phyloP scores from a whole-genome alignment of 2,329 filamentous ascomycete genomes.

The Calonectria hawksworthii region DNA sequence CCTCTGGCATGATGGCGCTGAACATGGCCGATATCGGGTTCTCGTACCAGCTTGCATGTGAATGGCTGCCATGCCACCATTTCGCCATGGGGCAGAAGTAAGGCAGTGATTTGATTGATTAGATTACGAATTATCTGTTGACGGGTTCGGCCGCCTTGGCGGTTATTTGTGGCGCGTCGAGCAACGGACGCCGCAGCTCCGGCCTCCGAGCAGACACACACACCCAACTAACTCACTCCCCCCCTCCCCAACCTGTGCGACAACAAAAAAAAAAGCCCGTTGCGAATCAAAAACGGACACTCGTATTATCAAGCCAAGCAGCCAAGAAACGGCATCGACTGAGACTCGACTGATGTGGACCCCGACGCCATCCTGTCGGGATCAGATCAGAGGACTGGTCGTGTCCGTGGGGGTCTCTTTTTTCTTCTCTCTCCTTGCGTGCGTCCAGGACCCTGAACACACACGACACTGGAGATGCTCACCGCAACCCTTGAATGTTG shows the following conservation, averaged over 20 bases:
- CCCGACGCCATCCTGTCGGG: not conserved
- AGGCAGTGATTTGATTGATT: slow-evolving; percentile 1
- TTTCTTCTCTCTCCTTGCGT: not conserved
- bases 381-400: too few species aligned
- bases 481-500: not conserved
- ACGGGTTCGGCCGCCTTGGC: not conserved
- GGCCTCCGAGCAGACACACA: not conserved
- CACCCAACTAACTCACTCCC: too few species aligned
- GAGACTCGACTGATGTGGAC: not conserved
- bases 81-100: not conserved
- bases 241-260: not conserved
- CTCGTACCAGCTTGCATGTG: not conserved
- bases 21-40: not conserved
- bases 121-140: not conserved
- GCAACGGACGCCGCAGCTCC: not conserved
- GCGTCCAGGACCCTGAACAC: not conserved
- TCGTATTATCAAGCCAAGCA: not conserved
- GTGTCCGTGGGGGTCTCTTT: not conserved
- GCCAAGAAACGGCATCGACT: not conserved
- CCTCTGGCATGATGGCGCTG: not conserved
- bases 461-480: not conserved
- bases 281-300: not conserved
- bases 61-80: too few species aligned
- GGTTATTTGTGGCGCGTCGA: not conserved
- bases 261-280: not conserved